A percentile compares a stretch with the other conserved stretches of the same genome.
Evolutionary conservation across 2,329 filamentous ascomycete species (phyloP).

Genomic region (Pseudogymnoascus sp.): DNA sequence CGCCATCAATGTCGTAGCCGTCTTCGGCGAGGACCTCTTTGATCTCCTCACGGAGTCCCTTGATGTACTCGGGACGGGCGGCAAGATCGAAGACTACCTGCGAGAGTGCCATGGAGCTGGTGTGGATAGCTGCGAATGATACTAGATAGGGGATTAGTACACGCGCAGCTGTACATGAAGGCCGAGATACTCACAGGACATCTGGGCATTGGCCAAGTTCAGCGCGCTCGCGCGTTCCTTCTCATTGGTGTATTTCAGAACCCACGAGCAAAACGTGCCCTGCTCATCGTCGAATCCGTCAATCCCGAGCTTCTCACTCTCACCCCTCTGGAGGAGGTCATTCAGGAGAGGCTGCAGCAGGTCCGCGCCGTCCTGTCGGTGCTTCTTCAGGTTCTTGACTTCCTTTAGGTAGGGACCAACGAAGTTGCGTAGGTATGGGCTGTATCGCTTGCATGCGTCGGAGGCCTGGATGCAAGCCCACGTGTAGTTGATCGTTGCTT

Average conservation of each 20-base stretch:
- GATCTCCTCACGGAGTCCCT: slow-evolving; percentile 21
- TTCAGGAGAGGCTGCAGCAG: slow-evolving; percentile 15
- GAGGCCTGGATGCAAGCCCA: slow-evolving; percentile 12
- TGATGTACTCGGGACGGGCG: slow-evolving; percentile 37
- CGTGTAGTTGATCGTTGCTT: slow-evolving; percentile 17
- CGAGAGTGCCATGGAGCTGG: slow-evolving; percentile 38
- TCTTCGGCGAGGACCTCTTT: slow-evolving; percentile 27
- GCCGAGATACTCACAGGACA: slow-evolving; percentile 19
- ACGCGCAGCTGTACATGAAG: background rate
- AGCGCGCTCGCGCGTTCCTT: slow-evolving; percentile 4
- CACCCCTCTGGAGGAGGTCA: background rate
- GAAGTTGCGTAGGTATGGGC: slow-evolving; percentile 10
- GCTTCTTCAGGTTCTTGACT: slow-evolving; percentile 13
- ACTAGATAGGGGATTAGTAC: slow-evolving; percentile 20
- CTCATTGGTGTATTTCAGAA: slow-evolving; percentile 14
- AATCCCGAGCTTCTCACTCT: background rate
- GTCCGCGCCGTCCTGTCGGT: slow-evolving; percentile 11
- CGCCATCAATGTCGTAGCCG: slow-evolving; percentile 44
- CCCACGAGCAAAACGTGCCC: slow-evolving; percentile 16
- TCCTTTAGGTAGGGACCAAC: slow-evolving; percentile 13
- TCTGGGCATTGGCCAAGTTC: slow-evolving; percentile 27
- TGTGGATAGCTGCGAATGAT: slow-evolving; percentile 44
- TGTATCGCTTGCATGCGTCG: slow-evolving; percentile 17
- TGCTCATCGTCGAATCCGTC: slow-evolving; percentile 12
- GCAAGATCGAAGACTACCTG: slow-evolving; percentile 46